A percentile compares a stretch with the other conserved stretches of the same genome.
These are phyloP conservation scores for Aspergillus ibericus DNA, from an alignment of 2,329 filamentous ascomycete genomes.

Conservation along the genomic window DNA sequence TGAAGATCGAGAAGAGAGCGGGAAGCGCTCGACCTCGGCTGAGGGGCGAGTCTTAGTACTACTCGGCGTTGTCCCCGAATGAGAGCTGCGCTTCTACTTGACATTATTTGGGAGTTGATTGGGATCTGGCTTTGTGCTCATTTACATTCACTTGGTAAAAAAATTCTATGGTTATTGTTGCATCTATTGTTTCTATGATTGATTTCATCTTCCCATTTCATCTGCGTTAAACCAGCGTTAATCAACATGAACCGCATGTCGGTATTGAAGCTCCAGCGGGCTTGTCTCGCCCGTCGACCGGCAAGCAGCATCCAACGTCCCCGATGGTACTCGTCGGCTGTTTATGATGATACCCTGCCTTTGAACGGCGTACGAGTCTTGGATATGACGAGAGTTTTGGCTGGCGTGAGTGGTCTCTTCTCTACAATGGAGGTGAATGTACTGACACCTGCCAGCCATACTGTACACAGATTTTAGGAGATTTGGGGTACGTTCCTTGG, in stretches of 20 bases:
- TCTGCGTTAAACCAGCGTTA: neutral
- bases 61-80: neutral
- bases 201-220: neutral
- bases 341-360: conserved; percentile 56
- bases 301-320: conserved; percentile 19
- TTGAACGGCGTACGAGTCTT: conserved; percentile 84
- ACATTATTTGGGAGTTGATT: neutral
- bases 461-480: conserved; percentile 93
- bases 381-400: conserved; percentile 94
- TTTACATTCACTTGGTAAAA: neutral
- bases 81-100: neutral
- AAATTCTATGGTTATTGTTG: no score
- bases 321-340: conserved; percentile 41
- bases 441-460: conserved; percentile 67
- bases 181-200: neutral
- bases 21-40: conserved; percentile 6
- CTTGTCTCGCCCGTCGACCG: conserved; percentile 18
- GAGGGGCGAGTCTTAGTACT: neutral
- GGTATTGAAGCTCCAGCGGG: conserved; percentile 23
- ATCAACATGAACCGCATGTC: conserved; percentile 25
- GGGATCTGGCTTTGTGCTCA: neutral
- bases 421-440: neutral
- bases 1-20: neutral
- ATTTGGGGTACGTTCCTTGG: conserved; percentile 71
- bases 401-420: conserved; percentile 66